A percentile compares a stretch with the other conserved stretches of the same genome.
phyloP scores from a whole-genome alignment of 2,329 filamentous ascomycete genomes.

The Penicillium paneum region DNA sequence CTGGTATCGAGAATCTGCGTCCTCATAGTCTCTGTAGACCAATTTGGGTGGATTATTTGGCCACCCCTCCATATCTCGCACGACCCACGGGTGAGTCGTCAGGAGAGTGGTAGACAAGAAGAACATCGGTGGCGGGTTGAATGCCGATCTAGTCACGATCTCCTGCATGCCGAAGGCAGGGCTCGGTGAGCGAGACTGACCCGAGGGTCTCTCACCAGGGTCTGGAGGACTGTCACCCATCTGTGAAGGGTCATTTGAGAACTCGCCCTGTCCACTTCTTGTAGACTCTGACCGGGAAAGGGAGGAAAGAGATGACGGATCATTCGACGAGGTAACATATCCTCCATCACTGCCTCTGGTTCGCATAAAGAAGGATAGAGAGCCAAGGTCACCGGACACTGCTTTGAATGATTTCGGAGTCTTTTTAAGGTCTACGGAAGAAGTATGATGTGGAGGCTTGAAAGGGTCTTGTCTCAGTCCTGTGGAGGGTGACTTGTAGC shows the following conservation, averaged over 20 bases:
- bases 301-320: not conserved
- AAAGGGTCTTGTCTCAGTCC: not conserved
- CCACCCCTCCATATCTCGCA: constrained; percentile 17
- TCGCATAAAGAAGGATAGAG: constrained; percentile 52
- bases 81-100: not conserved
- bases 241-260: not conserved
- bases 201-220: not conserved
- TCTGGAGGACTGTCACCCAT: not conserved
- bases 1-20: not conserved
- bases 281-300: not conserved
- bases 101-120: constrained; percentile 28
- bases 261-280: not conserved
- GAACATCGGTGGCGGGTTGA: constrained; percentile 2
- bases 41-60: constrained; percentile 11
- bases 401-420: not conserved
- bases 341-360: constrained; percentile 40
- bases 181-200: not conserved
- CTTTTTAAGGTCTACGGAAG: not conserved
- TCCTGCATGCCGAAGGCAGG: not conserved
- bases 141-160: not conserved
- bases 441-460: not conserved
- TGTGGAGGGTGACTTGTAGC: not conserved
- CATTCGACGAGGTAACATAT: constrained; percentile 18
- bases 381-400: constrained; percentile 35
- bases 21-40: constrained; percentile 28